phyloP scores from a whole-genome alignment of 2,329 filamentous ascomycete species.

The Claviceps cyperi region DNA sequence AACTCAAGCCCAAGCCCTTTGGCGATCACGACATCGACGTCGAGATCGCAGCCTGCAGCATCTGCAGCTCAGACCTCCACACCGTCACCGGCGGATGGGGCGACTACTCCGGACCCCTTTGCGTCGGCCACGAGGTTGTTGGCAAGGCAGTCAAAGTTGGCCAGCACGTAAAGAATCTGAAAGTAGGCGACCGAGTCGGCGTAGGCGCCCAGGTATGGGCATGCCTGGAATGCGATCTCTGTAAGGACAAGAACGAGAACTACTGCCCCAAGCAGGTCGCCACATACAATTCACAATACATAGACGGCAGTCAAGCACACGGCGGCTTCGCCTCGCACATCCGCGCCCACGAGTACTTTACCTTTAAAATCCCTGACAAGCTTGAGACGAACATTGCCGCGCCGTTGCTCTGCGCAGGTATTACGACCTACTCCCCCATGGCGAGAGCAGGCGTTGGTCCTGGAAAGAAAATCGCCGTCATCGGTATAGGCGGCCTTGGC shows the following conservation, averaged over 20 bases:
- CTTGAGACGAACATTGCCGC: conserved; percentile 36
- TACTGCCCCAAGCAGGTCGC: conserved; percentile 33
- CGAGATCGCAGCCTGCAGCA: conserved; percentile 54
- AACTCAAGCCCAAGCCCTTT: conserved; percentile 24
- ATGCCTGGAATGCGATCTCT: conserved; percentile 36
- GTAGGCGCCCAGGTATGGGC: conserved; percentile 46
- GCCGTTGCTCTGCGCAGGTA: conserved; percentile 64
- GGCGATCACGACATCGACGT: conserved; percentile 40
- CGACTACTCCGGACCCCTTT: conserved; percentile 29
- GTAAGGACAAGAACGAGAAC: conserved; percentile 34
- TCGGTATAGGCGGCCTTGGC: conserved; percentile 60
- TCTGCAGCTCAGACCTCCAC: conserved; percentile 48
- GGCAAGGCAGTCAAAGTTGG: conserved; percentile 38
- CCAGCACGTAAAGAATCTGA: conserved; percentile 29
- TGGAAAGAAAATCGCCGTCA: conserved; percentile 55
- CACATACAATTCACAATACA: conserved; percentile 45
- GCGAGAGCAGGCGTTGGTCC: conserved; percentile 52
- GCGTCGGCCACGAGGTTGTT: conserved; percentile 45
- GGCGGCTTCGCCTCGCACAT: conserved; percentile 45
- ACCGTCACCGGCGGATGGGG: conserved; percentile 44
- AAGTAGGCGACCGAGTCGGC: conserved; percentile 49
- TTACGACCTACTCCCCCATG: conserved; percentile 60
- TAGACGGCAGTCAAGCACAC: conserved; percentile 45
- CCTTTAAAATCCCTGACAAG: conserved; percentile 41
- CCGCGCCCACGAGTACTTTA: conserved; percentile 41